Percentiles rank a stretch among this genome's conserved stretches.
These are phyloP conservation scores for Aspergillus sojae DNA, from an alignment of 2,329 filamentous ascomycete species.

Conservation along the genomic window DNA sequence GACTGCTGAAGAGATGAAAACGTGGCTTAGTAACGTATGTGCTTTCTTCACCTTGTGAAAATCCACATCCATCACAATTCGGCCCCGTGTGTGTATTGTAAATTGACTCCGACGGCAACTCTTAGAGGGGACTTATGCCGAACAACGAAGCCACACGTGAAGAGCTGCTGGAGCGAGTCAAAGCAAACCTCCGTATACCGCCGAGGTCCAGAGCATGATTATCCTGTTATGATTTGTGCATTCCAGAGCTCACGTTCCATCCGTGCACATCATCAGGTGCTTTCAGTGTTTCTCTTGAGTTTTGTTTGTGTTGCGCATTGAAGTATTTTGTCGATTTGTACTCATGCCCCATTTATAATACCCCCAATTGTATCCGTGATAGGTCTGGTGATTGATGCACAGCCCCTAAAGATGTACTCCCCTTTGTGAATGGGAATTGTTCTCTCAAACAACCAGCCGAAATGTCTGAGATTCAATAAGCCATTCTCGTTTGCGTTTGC, in stretches of 20 bases:
- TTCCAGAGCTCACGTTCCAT: neutral
- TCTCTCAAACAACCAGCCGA: slow-evolving; percentile 52
- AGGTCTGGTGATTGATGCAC: neutral
- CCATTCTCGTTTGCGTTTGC: slow-evolving; percentile 61
- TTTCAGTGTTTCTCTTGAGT: neutral
- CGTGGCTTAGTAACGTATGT: slow-evolving; percentile 80
- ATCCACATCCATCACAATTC: neutral
- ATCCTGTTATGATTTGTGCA: neutral
- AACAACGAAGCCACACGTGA: slow-evolving; percentile 61
- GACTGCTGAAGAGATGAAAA: slow-evolving; percentile 76
- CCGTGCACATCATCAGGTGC: neutral
- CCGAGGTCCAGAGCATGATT: slow-evolving; percentile 22
- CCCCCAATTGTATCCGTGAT: neutral
- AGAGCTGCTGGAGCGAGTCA: slow-evolving; percentile 69
- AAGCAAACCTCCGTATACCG: slow-evolving; percentile 64
- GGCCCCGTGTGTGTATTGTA: neutral
- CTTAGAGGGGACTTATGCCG: slow-evolving; percentile 66
- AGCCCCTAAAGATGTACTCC: neutral
- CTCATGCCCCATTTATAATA: neutral
- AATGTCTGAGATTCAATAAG: slow-evolving; percentile 75
- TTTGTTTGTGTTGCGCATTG: slow-evolving; percentile 6
- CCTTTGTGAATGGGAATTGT: neutral
- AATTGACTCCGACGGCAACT: slow-evolving; percentile 10
- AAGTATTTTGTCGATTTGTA: neutral
- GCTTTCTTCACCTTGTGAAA: neutral